Conservation (phyloP, 1,139 yeast genomes). For the Kurtzmaniella quercitrusa region DNA sequence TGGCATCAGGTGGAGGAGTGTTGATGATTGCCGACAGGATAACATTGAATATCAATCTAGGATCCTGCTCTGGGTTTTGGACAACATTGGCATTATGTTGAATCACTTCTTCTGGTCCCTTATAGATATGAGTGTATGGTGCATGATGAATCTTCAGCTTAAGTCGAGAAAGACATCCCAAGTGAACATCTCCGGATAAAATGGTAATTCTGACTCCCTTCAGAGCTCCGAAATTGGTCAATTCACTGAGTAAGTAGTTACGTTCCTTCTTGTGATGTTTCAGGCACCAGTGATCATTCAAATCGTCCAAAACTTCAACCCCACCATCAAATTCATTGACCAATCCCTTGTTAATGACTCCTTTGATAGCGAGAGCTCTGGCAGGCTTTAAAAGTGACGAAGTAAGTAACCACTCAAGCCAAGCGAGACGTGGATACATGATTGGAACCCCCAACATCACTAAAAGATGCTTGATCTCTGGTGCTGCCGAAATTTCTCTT, state of each 20-base stretch:
- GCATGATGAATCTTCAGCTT: slow-evolving; percentile 54
- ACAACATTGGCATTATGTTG: slow-evolving; percentile 35
- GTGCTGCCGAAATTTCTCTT: slow-evolving; percentile 45
- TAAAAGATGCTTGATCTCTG: slow-evolving; percentile 67
- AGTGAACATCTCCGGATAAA: slow-evolving; percentile 89
- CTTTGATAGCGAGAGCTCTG: slow-evolving; percentile 63
- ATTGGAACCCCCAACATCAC: slow-evolving; percentile 92
- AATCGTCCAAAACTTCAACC: slow-evolving; percentile 84
- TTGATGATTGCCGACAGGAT: slow-evolving; percentile 87
- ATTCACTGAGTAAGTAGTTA: slow-evolving; percentile 51
- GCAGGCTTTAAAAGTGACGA: slow-evolving; percentile 62
- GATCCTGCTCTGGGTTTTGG: slow-evolving; percentile 61
- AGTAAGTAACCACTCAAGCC: slow-evolving; percentile 74
- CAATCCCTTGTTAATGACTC: slow-evolving; percentile 61
- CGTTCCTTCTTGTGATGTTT: slow-evolving; percentile 76
- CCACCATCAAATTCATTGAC: slow-evolving; percentile 91
- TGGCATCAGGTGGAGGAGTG: slow-evolving; percentile 87
- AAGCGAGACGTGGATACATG: slow-evolving; percentile 87
- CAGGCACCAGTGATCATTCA: slow-evolving; percentile 97
- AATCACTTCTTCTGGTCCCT: slow-evolving; percentile 21
- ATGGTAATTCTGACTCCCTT: slow-evolving; percentile 74
- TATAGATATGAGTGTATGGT: slow-evolving; percentile 24
- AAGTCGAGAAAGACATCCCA: slow-evolving; percentile 79
- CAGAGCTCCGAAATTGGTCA: slow-evolving; percentile 60
- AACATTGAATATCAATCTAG: slow-evolving; percentile 74